These are phyloP conservation scores for Eremochloa ophiuroides DNA, from an alignment of 176 grass and related monocot genomes.

Conservation along the genomic window DNA sequence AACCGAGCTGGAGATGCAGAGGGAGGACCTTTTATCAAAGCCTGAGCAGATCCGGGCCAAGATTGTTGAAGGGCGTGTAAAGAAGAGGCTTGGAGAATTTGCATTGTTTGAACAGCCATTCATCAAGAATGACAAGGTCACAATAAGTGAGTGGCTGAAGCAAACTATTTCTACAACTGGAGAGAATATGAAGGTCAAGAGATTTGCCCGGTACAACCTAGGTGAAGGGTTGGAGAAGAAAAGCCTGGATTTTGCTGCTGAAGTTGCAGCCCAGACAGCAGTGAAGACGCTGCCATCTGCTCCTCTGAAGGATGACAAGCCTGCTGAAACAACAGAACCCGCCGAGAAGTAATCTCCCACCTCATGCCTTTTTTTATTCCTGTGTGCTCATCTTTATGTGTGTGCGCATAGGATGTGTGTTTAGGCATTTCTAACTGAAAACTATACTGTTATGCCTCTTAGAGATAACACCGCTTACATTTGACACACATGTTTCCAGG, in stretches of 20 bases:
- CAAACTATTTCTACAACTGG: slow-evolving; percentile 86
- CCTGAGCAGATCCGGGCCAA: slow-evolving; percentile 84
- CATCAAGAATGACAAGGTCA: slow-evolving; percentile 94
- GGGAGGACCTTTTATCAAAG: slow-evolving; percentile 82
- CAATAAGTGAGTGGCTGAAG: slow-evolving; percentile 86
- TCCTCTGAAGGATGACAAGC: slow-evolving; percentile 46
- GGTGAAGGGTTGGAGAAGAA: slow-evolving; percentile 98
- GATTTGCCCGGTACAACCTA: slow-evolving; percentile 90
- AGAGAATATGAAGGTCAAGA: slow-evolving; percentile 94
- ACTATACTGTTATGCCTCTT: background rate
- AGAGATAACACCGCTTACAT: slow-evolving; percentile 1
- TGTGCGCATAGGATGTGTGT: background rate
- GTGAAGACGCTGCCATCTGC: slow-evolving; percentile 34
- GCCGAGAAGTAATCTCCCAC: slow-evolving; percentile 64
- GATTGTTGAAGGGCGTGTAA: slow-evolving; percentile 92
- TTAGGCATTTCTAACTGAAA: slow-evolving; percentile 27
- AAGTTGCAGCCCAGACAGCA: slow-evolving; percentile 89
- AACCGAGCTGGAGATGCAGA: slow-evolving; percentile 91
- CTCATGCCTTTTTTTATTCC: background rate
- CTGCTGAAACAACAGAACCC: slow-evolving; percentile 53
- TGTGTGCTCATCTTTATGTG: background rate
- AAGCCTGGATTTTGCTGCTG: slow-evolving; percentile 90
- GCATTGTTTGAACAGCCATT: slow-evolving; percentile 90
- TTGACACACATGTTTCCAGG: slow-evolving; percentile 49
- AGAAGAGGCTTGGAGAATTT: slow-evolving; percentile 91